Conservation (phyloP, 2,329 filamentous ascomycete genomes). For the Sporothrix luriei region DNA sequence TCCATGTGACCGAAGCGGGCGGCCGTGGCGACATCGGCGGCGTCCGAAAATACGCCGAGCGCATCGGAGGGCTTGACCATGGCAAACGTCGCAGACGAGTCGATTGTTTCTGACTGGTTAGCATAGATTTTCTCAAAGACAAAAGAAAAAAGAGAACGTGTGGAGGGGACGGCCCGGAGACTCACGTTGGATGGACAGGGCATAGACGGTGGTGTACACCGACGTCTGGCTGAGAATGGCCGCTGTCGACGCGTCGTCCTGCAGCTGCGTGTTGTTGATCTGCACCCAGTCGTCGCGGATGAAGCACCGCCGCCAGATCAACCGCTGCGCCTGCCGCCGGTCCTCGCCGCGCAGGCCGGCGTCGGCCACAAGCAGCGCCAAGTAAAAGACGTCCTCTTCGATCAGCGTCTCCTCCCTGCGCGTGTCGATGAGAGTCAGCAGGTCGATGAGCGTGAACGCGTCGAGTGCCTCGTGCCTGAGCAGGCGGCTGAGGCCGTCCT, state of each 20-base stretch:
- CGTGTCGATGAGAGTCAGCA: constrained; percentile 72
- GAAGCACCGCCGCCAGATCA: constrained; percentile 86
- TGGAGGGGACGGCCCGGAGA: neutral
- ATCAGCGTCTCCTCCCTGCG: constrained; percentile 52
- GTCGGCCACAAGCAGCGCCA: constrained; percentile 66
- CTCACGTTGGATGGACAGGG: constrained; percentile 67
- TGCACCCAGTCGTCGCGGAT: constrained; percentile 81
- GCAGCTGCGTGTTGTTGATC: constrained; percentile 75
- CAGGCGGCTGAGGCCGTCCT: constrained; percentile 68
- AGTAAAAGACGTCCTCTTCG: constrained; percentile 70
- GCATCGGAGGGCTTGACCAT: constrained; percentile 57
- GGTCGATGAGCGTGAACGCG: constrained; percentile 66
- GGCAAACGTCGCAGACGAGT: constrained; percentile 44
- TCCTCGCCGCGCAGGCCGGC: constrained; percentile 58
- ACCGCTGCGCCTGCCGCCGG: constrained; percentile 59
- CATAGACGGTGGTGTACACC: constrained; percentile 67
- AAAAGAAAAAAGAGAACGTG: neutral
- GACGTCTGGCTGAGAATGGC: constrained; percentile 65
- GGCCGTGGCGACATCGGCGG: constrained; percentile 53
- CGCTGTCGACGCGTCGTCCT: constrained; percentile 69
- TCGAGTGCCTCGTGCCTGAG: constrained; percentile 73
- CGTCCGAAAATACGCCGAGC: constrained; percentile 62
- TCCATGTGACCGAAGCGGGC: constrained; percentile 60
- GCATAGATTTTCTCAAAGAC: constrained; percentile 34
- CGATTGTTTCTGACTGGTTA: constrained; percentile 40